Evolutionary conservation across 2,329 filamentous ascomycete genomes (phyloP).

Genomic region (Dactylellina sp.): DNA sequence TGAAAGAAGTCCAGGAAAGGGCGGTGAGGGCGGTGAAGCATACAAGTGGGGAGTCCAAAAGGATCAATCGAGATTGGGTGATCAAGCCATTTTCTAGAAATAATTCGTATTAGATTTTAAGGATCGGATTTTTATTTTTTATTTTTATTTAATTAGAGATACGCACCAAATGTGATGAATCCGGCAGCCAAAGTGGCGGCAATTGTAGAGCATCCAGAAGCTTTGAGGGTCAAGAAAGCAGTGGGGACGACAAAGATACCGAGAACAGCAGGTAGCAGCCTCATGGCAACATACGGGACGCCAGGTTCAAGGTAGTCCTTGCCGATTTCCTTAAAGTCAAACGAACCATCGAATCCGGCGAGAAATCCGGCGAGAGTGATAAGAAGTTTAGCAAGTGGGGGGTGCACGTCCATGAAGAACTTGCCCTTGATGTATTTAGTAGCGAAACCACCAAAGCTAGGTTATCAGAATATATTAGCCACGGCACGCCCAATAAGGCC

Average conservation of each 20-base stretch:
- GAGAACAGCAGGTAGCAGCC: conserved; percentile 87
- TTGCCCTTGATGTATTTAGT: conserved; percentile 99
- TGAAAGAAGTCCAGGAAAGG: conserved; percentile 90
- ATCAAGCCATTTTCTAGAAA: conserved; percentile 87
- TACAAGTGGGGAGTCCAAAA: conserved; percentile 94
- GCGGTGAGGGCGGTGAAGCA: conserved; percentile 93
- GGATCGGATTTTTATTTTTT: neutral
- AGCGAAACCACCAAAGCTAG: conserved; percentile 95
- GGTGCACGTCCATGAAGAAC: conserved; percentile 99
- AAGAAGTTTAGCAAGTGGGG: conserved; percentile 93
- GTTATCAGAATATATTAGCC: conserved; percentile 21
- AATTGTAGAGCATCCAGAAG: conserved; percentile 85
- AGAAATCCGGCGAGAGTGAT: conserved; percentile 95
- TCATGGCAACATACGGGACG: conserved; percentile 98
- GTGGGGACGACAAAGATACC: conserved; percentile 88
- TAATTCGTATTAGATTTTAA: conserved; percentile 60
- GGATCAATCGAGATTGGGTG: conserved; percentile 93
- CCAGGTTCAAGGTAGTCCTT: conserved; percentile 96
- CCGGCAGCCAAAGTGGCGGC: conserved; percentile 85
- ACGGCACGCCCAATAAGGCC: conserved; percentile 11
- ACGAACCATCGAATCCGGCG: conserved; percentile 92
- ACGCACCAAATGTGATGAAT: conserved; percentile 87
- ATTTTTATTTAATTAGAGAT: too few species aligned
- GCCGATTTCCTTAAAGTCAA: conserved; percentile 99
- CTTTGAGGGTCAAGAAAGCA: conserved; percentile 95